Percentiles rank a stretch among this genome's conserved stretches.
Conservation (phyloP, 805 yeast species). For the Tetrapisispora pingtungensis region DNA sequence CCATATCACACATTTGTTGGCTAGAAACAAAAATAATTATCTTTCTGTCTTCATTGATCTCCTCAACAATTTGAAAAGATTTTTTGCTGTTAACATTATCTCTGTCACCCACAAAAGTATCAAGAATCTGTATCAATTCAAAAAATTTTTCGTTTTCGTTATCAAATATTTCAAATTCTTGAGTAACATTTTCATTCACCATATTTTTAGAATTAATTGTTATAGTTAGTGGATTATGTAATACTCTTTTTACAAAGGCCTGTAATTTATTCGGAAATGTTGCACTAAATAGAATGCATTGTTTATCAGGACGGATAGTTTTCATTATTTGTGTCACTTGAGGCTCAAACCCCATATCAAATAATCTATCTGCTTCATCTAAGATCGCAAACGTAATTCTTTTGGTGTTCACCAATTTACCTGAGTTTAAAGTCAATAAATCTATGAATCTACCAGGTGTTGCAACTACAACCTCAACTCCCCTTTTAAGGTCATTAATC, state of each 20-base stretch:
- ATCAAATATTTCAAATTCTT: constrained; percentile 51
- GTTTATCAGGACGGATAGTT: constrained; percentile 75
- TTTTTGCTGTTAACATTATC: no score
- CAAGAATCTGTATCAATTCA: constrained; percentile 46
- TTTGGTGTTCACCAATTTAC: constrained; percentile 53
- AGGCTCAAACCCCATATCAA: constrained; percentile 95
- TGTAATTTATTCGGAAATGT: constrained; percentile 83
- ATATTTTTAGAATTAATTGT: constrained; percentile 70
- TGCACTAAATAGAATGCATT: constrained; percentile 86
- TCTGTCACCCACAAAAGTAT: constrained; percentile 22
- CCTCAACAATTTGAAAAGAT: not conserved
- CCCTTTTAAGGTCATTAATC: constrained; percentile 67
- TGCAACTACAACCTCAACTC: constrained; percentile 74
- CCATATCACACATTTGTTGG: constrained; percentile 73
- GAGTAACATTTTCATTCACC: constrained; percentile 74
- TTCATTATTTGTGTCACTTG: constrained; percentile 75
- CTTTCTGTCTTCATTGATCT: constrained; percentile 31
- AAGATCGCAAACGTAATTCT: constrained; percentile 74
- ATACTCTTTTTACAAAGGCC: constrained; percentile 53
- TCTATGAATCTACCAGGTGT: constrained; percentile 96
- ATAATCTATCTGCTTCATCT: constrained; percentile 95
- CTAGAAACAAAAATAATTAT: constrained; percentile 78
- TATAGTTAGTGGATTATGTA: constrained; percentile 61
- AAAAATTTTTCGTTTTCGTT: constrained; percentile 47
- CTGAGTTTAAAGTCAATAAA: constrained; percentile 70